A percentile compares a stretch with the other conserved stretches of the same genome.
phyloP scores from a whole-genome alignment of 495 filamentous ascomycete species.

The Xylaria palmicola region DNA sequence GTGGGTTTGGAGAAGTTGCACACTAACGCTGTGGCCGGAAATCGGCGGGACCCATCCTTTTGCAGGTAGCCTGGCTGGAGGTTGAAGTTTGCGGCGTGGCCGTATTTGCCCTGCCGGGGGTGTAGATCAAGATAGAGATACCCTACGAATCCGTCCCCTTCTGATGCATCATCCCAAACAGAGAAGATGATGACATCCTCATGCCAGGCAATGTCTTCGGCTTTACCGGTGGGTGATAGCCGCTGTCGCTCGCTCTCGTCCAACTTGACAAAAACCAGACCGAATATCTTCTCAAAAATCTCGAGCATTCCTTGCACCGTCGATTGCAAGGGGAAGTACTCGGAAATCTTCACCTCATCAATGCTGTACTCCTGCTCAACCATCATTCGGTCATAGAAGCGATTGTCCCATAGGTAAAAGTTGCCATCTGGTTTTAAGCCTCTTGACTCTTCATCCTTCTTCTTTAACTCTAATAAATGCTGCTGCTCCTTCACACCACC shows the following conservation, averaged over 20 bases:
- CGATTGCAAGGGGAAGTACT: conserved; percentile 87
- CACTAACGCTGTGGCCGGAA: conserved; percentile 63
- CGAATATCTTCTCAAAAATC: conserved; percentile 93
- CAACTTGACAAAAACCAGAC: conserved; percentile 86
- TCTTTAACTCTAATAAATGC: conserved; percentile 74
- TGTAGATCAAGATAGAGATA: conserved; percentile 66
- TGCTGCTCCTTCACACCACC: conserved; percentile 77
- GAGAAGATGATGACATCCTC: conserved; percentile 62
- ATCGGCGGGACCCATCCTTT: conserved; percentile 54
- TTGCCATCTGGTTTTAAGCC: conserved; percentile 62
- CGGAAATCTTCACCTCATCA: conserved; percentile 84
- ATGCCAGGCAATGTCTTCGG: conserved; percentile 60
- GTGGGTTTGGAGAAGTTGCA: conserved; percentile 68
- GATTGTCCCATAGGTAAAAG: conserved; percentile 88
- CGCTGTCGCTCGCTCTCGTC: conserved; percentile 47
- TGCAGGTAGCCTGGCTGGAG: conserved; percentile 63
- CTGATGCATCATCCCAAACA: conserved; percentile 60
- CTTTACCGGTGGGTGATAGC: conserved; percentile 53
- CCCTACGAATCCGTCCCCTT: conserved; percentile 59
- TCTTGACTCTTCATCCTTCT: conserved; percentile 62
- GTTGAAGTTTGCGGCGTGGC: conserved; percentile 77
- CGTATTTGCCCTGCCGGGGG: conserved; percentile 62
- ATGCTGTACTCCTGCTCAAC: conserved; percentile 86
- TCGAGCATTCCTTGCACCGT: conserved; percentile 88
- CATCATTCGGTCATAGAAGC: conserved; percentile 86